phyloP scores from a whole-genome alignment of 345 rosid species.

The Mangifera indica region DNA sequence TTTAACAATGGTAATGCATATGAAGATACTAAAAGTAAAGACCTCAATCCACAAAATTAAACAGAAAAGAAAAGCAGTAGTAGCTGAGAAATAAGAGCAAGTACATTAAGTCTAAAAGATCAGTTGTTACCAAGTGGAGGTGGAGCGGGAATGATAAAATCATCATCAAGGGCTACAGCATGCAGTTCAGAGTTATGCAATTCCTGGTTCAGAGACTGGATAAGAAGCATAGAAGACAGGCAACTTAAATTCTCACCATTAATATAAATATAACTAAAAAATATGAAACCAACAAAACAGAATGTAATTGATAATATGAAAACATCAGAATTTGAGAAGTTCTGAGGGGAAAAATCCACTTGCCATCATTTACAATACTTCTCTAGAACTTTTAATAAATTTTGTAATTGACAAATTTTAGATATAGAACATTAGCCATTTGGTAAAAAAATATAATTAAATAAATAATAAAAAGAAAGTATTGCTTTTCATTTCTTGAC shows the following conservation, averaged over 20 bases:
- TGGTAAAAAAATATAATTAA: background rate
- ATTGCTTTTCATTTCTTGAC: background rate
- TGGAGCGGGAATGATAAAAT: conserved; percentile 50
- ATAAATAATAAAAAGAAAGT: background rate
- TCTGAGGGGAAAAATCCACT: background rate
- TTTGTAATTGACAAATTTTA: background rate
- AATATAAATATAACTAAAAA: background rate
- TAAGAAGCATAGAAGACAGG: conserved; percentile 10
- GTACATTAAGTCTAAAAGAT: background rate
- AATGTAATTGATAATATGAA: background rate
- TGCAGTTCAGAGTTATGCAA: background rate
- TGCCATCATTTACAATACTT: background rate
- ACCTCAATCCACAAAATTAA: background rate
- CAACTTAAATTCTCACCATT: background rate
- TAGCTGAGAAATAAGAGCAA: background rate
- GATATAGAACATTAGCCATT: background rate
- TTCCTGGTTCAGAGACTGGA: conserved; percentile 32
- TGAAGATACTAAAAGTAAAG: background rate
- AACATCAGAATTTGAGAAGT: background rate
- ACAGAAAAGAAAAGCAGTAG: background rate
- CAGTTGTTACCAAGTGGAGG: conserved; percentile 55
- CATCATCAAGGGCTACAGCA: conserved; percentile 12
- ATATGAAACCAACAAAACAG: background rate
- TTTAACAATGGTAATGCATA: background rate
- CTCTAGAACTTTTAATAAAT: background rate